Evolutionary conservation across 2,329 filamentous ascomycete species (phyloP).

Genomic region (Davidsoniella eucalypti): DNA sequence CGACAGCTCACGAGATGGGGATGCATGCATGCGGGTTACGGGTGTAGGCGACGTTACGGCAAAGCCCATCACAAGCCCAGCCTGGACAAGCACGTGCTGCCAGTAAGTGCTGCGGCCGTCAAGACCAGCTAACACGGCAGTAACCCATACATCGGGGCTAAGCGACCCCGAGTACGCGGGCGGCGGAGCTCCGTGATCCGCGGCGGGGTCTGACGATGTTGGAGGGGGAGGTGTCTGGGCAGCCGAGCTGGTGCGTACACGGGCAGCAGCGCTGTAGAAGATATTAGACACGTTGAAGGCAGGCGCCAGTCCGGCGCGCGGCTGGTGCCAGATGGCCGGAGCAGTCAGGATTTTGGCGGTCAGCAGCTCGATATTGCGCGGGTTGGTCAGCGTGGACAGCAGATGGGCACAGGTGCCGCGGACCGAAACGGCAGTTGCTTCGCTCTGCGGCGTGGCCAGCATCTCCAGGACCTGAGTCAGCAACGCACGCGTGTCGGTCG

Average conservation of each 20-base stretch:
- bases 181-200: slow-evolving; percentile 15
- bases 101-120: slow-evolving; percentile 49
- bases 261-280: slow-evolving; percentile 49
- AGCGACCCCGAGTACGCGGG: slow-evolving; percentile 24
- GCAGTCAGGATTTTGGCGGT: slow-evolving; percentile 57
- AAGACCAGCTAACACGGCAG: slow-evolving; percentile 38
- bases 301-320: slow-evolving; percentile 40
- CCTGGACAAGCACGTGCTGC: slow-evolving; percentile 70
- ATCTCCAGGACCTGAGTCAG: slow-evolving; percentile 48
- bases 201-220: not conserved
- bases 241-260: slow-evolving; percentile 26
- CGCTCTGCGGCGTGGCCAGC: slow-evolving; percentile 37
- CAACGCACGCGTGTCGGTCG: slow-evolving; percentile 33
- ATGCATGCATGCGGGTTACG: not conserved
- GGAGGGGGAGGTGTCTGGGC: slow-evolving; percentile 4
- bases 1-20: slow-evolving; percentile 34
- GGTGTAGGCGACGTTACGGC: slow-evolving; percentile 42
- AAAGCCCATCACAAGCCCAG: slow-evolving; percentile 55
- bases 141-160: slow-evolving; percentile 36
- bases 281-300: slow-evolving; percentile 53
- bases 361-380: slow-evolving; percentile 56
- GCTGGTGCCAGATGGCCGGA: slow-evolving; percentile 50
- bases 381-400: slow-evolving; percentile 54
- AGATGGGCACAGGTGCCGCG: slow-evolving; percentile 51
- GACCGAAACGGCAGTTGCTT: slow-evolving; percentile 35